Conservation (phyloP, 331 rosid species). For the Rhamnella rubrinervis region DNA sequence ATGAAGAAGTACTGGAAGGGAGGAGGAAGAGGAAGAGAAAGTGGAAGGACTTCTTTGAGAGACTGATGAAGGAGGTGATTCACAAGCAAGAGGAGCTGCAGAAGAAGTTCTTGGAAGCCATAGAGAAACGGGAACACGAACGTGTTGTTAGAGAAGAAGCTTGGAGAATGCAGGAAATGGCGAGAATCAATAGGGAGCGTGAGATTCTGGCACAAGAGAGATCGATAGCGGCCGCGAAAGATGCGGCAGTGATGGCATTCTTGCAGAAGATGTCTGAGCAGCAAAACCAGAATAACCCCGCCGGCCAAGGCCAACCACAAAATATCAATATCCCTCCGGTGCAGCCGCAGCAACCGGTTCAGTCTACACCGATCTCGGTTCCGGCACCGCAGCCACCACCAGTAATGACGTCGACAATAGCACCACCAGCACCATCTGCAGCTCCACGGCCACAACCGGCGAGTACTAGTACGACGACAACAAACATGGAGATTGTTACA, state of each 20-base stretch:
- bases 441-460: slow-evolving; percentile 8
- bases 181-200: slow-evolving; percentile 56
- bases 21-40: slow-evolving; percentile 64
- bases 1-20: slow-evolving; percentile 43
- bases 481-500: slow-evolving; percentile 17
- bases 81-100: slow-evolving; percentile 83
- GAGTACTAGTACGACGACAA: not conserved
- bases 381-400: not conserved
- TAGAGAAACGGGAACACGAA: slow-evolving; percentile 76
- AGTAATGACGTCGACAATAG: not conserved
- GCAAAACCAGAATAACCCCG: slow-evolving; percentile 14
- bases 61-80: slow-evolving; percentile 67
- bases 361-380: slow-evolving; percentile 1
- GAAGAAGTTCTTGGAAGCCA: slow-evolving; percentile 68
- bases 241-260: slow-evolving; percentile 68
- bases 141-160: slow-evolving; percentile 63
- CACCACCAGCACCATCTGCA: not conserved
- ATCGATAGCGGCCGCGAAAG: slow-evolving; percentile 65
- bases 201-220: slow-evolving; percentile 78
- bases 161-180: slow-evolving; percentile 79
- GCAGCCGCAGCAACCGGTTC: not conserved
- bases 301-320: slow-evolving; percentile 8
- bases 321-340: slow-evolving; percentile 25
- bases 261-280: slow-evolving; percentile 69
- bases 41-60: slow-evolving; percentile 86